Evolutionary conservation across 163 green algal species (phyloP).

Genomic region (Prototheca wickerhamii): DNA sequence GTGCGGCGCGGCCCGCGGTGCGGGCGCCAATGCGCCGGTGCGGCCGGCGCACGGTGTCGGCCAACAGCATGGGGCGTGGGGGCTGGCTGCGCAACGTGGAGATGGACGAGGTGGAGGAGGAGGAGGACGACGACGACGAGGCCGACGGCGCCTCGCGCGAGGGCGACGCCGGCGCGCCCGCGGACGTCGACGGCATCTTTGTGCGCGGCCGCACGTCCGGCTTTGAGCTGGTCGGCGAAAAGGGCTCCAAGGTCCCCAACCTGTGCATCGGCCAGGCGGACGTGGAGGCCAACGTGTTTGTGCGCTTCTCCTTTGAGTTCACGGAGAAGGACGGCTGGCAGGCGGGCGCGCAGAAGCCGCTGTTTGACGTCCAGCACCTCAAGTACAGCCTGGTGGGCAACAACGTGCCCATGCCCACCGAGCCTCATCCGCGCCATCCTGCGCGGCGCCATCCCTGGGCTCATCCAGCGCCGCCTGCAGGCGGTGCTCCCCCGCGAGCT

Average conservation of each 20-base stretch:
- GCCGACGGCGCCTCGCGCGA: neutral
- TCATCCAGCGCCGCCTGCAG: conserved; percentile 43
- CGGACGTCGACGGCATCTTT: conserved; percentile 24
- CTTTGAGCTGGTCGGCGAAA: conserved; percentile 45
- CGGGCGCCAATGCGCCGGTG: neutral
- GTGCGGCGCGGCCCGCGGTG: neutral
- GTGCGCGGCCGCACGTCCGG: conserved; percentile 31
- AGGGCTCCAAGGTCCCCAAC: conserved; percentile 65
- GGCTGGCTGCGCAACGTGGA: neutral
- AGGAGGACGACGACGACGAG: conserved; percentile 4
- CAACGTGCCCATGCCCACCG: conserved; percentile 54
- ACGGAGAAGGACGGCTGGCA: conserved; percentile 18
- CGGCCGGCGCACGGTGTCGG: neutral
- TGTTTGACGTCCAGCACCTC: conserved; percentile 50
- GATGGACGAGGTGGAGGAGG: neutral
- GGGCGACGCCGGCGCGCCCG: neutral
- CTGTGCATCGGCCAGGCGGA: conserved; percentile 77
- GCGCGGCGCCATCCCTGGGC: conserved; percentile 38
- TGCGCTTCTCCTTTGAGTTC: conserved; percentile 53
- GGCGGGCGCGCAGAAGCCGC: conserved; percentile 19
- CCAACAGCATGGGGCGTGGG: neutral
- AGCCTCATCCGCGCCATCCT: conserved; percentile 45
- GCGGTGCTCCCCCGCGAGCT: conserved; percentile 45
- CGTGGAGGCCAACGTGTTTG: conserved; percentile 55
- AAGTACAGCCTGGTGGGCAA: conserved; percentile 37